phyloP scores from a whole-genome alignment of 83 land plant genomes.

The Diphasiastrum complanatum region DNA sequence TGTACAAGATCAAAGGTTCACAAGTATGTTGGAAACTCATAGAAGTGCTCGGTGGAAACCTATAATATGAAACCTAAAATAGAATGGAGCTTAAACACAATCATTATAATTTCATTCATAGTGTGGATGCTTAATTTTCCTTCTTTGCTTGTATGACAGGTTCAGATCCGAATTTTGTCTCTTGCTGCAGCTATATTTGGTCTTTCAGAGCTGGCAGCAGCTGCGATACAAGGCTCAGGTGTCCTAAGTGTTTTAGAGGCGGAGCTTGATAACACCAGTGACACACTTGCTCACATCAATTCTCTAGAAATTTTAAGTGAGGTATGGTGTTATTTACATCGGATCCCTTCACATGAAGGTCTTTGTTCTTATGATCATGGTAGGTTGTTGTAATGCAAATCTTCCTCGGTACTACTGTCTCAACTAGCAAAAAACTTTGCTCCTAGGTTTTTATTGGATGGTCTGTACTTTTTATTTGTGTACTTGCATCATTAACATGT shows the following conservation, averaged over 20 bases:
- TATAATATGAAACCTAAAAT: no score
- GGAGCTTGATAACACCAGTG: constrained; percentile 22
- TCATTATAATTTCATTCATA: no score
- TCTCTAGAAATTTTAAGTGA: constrained; percentile 29
- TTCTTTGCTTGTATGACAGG: no score
- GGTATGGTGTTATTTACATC: background rate
- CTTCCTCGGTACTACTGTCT: background rate
- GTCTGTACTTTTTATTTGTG: no score
- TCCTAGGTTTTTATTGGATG: no score
- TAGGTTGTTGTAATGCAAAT: no score
- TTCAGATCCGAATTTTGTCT: constrained; percentile 20
- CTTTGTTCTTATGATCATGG: background rate
- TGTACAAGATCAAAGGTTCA: no score
- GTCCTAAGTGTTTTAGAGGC: constrained; percentile 12
- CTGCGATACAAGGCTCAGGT: constrained; percentile 14
- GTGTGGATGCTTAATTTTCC: no score
- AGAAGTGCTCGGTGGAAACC: no score
- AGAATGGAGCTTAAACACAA: no score
- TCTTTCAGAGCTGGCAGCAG: constrained; percentile 17
- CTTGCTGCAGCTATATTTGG: constrained; percentile 18
- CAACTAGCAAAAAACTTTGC: background rate
- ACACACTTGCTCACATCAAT: constrained; percentile 23
- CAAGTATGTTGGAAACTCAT: no score
- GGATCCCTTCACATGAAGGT: background rate
- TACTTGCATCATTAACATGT: no score